A percentile compares a stretch with the other conserved stretches of the same genome.
These are phyloP conservation scores for Penicillium crustosum DNA, from an alignment of 2,329 filamentous ascomycete species.

Conservation along the genomic window DNA sequence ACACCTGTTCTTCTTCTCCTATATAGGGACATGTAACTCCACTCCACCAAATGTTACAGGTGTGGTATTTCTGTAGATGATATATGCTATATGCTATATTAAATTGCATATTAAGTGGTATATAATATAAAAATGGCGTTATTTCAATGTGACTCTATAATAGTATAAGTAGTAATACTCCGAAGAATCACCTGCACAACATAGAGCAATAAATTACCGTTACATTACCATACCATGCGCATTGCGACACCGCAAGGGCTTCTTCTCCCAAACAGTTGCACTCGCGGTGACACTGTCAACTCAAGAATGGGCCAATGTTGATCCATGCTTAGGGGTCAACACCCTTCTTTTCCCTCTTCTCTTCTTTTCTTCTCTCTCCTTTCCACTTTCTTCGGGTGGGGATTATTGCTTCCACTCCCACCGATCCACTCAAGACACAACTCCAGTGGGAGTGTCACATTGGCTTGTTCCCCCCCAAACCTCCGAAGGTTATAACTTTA, in stretches of 20 bases:
- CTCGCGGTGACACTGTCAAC: slow-evolving; percentile 25
- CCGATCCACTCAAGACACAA: slow-evolving; percentile 24
- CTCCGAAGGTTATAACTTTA: slow-evolving; percentile 13
- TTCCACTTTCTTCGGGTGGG: slow-evolving; percentile 9
- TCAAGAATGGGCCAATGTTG: slow-evolving; percentile 30
- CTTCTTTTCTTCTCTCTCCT: background rate
- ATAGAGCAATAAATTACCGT: slow-evolving; percentile 8
- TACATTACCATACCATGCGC: slow-evolving; percentile 15
- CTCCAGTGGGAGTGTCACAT: slow-evolving; percentile 28
- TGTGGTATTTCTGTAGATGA: too few species aligned
- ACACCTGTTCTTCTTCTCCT: background rate
- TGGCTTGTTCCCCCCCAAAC: background rate
- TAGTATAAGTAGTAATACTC: background rate
- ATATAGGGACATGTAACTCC: background rate
- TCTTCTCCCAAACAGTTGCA: slow-evolving; percentile 20
- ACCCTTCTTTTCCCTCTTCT: slow-evolving; percentile 3
- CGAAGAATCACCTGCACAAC: background rate
- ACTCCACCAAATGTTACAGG: background rate
- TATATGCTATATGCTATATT: background rate
- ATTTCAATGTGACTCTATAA: background rate
- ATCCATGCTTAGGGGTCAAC: slow-evolving; percentile 24
- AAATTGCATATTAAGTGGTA: too few species aligned
- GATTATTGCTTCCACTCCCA: slow-evolving; percentile 15
- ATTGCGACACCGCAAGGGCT: slow-evolving; percentile 29
- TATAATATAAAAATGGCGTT: background rate